Evolutionary conservation across 2,329 filamentous ascomycete species (phyloP).

Genomic region (Clonostachys byssicola): DNA sequence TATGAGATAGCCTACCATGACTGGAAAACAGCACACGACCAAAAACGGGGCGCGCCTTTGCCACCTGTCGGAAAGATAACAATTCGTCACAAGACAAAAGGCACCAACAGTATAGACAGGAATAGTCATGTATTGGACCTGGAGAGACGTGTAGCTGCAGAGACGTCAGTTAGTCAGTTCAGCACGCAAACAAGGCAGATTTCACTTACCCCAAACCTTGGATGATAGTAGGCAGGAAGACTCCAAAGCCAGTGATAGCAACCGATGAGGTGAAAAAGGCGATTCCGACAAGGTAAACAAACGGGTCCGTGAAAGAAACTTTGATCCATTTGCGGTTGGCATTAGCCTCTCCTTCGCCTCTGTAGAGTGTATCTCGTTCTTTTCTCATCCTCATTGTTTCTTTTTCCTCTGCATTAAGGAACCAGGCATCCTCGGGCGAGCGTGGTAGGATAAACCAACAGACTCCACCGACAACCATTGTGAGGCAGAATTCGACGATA

Average conservation of each 20-base stretch:
- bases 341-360: background rate
- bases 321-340: slow-evolving; percentile 11
- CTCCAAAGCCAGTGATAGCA: slow-evolving; percentile 24
- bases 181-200: background rate
- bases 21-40: slow-evolving; percentile 7
- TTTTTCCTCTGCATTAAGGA: slow-evolving; percentile 34
- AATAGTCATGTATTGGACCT: slow-evolving; percentile 27
- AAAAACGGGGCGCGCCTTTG: slow-evolving; percentile 12
- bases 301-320: slow-evolving; percentile 12
- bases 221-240: slow-evolving; percentile 28
- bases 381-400: slow-evolving; percentile 17
- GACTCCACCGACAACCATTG: slow-evolving; percentile 17
- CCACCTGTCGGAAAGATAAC: slow-evolving; percentile 13
- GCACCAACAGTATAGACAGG: slow-evolving; percentile 21
- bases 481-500: slow-evolving; percentile 34
- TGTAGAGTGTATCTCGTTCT: slow-evolving; percentile 13
- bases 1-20: slow-evolving; percentile 21
- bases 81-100: slow-evolving; percentile 7
- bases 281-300: slow-evolving; percentile 23
- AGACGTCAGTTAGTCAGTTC: too few species aligned
- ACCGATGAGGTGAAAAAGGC: slow-evolving; percentile 20
- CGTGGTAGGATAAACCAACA: slow-evolving; percentile 37
- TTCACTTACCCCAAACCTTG: slow-evolving; percentile 20
- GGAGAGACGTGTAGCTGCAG: slow-evolving; percentile 9
- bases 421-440: slow-evolving; percentile 36